Percentiles rank a stretch among this genome's conserved stretches.
Evolutionary conservation across 2,329 filamentous ascomycete species (phyloP).

Genomic region (Cladophialophora yegresii): DNA sequence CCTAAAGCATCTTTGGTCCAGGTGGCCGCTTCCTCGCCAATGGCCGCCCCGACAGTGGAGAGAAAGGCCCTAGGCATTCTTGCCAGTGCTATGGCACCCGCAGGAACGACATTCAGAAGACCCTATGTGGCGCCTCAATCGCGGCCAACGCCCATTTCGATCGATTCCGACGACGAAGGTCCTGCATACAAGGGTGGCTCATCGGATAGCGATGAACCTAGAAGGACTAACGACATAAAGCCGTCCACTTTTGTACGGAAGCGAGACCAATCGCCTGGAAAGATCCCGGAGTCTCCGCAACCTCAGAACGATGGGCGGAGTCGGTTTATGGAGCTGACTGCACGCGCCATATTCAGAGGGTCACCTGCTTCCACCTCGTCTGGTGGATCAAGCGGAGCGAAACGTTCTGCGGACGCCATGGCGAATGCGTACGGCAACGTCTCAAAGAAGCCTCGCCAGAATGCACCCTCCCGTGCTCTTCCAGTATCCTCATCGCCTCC

Average conservation of each 20-base stretch:
- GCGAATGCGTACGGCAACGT: conserved; percentile 45
- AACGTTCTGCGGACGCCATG: conserved; percentile 49
- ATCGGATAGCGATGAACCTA: conserved; percentile 61
- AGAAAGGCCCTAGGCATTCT: conserved; percentile 49
- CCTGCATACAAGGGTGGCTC: conserved; percentile 63
- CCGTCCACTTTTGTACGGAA: conserved; percentile 52
- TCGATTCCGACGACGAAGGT: conserved; percentile 58
- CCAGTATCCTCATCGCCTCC: conserved; percentile 39
- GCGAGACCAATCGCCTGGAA: conserved; percentile 41
- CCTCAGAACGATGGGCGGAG: conserved; percentile 38
- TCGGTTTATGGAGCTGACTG: conserved; percentile 50
- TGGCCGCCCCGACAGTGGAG: conserved; percentile 49
- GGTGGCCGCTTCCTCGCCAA: conserved; percentile 85
- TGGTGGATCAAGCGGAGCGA: conserved; percentile 35
- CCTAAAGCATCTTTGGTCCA: conserved; percentile 61
- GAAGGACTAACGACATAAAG: conserved; percentile 59
- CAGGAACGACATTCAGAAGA: conserved; percentile 69
- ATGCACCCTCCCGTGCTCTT: conserved; percentile 50
- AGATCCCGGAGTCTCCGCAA: conserved; percentile 46
- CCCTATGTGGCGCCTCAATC: conserved; percentile 48
- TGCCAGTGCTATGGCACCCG: conserved; percentile 69
- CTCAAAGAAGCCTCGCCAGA: conserved; percentile 47
- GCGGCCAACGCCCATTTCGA: conserved; percentile 47
- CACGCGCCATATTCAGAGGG: conserved; percentile 48
- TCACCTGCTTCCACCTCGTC: conserved; percentile 29